These are phyloP conservation scores for Tricholoma flavovirens DNA, from an alignment of 768 basidiomycete species.

Conservation along the genomic window DNA sequence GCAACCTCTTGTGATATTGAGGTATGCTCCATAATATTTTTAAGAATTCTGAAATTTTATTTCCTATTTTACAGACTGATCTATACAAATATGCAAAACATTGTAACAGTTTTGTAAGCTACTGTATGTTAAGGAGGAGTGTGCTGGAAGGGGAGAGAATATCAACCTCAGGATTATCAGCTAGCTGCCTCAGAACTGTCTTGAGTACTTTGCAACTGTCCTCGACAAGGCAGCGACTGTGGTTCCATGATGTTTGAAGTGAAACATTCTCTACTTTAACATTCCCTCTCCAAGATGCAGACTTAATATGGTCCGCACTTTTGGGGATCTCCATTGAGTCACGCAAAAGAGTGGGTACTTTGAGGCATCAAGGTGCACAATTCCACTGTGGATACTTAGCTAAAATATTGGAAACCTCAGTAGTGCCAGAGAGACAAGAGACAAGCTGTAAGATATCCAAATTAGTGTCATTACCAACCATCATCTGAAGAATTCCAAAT, in stretches of 20 bases:
- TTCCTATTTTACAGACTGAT: too few species aligned
- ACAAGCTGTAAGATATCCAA: constrained; percentile 22
- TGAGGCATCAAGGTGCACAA: constrained; percentile 24
- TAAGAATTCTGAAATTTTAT: too few species aligned
- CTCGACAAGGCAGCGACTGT: too few species aligned
- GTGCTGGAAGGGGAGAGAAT: too few species aligned
- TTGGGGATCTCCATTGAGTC: constrained; percentile 16
- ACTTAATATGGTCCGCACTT: constrained; percentile 28
- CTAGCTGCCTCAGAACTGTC: too few species aligned
- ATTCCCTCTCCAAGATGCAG: constrained; percentile 28
- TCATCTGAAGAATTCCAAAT: constrained; percentile 31
- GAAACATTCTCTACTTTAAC: constrained; percentile 18
- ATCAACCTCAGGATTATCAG: too few species aligned
- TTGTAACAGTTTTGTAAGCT: too few species aligned
- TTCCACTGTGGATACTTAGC: constrained; percentile 33
- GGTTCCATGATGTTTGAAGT: constrained; percentile 1
- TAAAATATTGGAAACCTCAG: constrained; percentile 27
- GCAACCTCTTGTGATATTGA: too few species aligned
- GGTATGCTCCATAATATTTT: too few species aligned
- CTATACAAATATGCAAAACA: too few species aligned
- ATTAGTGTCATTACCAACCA: constrained; percentile 29
- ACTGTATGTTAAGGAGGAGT: too few species aligned
- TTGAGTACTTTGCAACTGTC: too few species aligned
- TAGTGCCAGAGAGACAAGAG: constrained; percentile 22
- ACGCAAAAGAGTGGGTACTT: constrained; percentile 20